A percentile compares a stretch with the other conserved stretches of the same genome.
Conservation (phyloP, 2,329 filamentous ascomycete genomes). For the Calycina herbarum region DNA sequence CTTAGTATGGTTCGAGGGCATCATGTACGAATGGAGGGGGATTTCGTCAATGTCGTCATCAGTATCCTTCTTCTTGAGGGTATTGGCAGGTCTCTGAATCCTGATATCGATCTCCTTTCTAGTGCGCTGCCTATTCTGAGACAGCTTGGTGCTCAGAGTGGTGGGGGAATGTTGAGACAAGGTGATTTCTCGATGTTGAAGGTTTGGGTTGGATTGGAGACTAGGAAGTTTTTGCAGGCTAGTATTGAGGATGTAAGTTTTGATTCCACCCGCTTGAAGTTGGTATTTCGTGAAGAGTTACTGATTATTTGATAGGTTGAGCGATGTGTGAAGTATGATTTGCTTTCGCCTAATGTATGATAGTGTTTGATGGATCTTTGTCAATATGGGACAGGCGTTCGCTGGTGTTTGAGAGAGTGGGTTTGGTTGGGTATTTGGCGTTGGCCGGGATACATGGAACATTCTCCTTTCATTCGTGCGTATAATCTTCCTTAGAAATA, state of each 20-base stretch:
- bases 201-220: slow-evolving; percentile 89
- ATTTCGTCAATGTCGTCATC: slow-evolving; percentile 97
- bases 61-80: slow-evolving; percentile 92
- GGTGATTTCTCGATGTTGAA: slow-evolving; percentile 84
- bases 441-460: background rate
- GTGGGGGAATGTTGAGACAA: slow-evolving; percentile 66
- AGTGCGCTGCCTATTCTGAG: slow-evolving; percentile 88
- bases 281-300: background rate
- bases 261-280: background rate
- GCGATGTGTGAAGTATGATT: slow-evolving; percentile 86
- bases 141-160: slow-evolving; percentile 78
- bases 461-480: background rate
- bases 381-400: background rate
- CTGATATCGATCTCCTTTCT: slow-evolving; percentile 79
- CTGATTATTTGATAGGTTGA: slow-evolving; percentile 61
- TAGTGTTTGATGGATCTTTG: background rate
- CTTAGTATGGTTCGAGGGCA: slow-evolving; percentile 87
- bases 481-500: background rate
- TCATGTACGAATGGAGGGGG: slow-evolving; percentile 91
- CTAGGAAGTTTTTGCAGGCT: slow-evolving; percentile 83
- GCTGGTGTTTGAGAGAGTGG: background rate
- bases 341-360: slow-evolving; percentile 82
- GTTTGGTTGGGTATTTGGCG: background rate
- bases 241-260: slow-evolving; percentile 79
- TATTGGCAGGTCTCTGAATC: slow-evolving; percentile 85